phyloP scores from a whole-genome alignment of 2,329 filamentous ascomycete species.

The Fusarium chaquense region DNA sequence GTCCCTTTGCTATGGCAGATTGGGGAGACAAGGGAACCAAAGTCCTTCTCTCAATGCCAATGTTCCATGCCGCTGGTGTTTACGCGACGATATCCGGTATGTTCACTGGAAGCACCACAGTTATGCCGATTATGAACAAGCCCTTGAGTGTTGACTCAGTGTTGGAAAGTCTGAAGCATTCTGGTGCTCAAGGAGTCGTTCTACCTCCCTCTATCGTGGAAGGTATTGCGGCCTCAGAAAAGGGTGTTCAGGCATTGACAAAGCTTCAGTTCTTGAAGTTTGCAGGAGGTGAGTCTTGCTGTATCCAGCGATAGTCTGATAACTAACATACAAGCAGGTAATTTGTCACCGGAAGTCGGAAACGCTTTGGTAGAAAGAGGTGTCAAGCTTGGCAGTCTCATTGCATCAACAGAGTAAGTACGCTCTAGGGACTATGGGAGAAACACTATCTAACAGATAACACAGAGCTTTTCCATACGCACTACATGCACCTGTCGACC shows the following conservation, averaged over 20 bases:
- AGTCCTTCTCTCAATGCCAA: background rate
- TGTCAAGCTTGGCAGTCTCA: background rate
- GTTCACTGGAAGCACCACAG: fast-evolving
- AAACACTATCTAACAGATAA: background rate
- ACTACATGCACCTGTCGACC: background rate
- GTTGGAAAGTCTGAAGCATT: background rate
- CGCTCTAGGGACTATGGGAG: fast-evolving
- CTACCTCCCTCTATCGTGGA: slow-evolving; percentile 6
- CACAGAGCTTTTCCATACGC: background rate
- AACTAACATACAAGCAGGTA: background rate
- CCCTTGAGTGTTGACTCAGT: slow-evolving; percentile 1
- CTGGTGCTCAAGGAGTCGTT: background rate
- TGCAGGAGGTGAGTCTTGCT: background rate
- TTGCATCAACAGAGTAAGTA: slow-evolving; percentile 15
- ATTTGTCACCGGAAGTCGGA: background rate
- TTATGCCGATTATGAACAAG: background rate
- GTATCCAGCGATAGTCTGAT: fast-evolving
- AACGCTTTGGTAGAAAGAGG: background rate
- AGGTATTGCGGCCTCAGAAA: background rate
- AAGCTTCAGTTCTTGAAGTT: background rate
- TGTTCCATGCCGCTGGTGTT: slow-evolving; percentile 17
- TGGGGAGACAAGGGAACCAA: background rate
- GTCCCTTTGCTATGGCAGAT: fast-evolving
- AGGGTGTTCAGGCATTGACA: background rate
- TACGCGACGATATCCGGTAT: background rate